phyloP scores from a whole-genome alignment of 805 yeast species.

The Monosporozyma servazzii region DNA sequence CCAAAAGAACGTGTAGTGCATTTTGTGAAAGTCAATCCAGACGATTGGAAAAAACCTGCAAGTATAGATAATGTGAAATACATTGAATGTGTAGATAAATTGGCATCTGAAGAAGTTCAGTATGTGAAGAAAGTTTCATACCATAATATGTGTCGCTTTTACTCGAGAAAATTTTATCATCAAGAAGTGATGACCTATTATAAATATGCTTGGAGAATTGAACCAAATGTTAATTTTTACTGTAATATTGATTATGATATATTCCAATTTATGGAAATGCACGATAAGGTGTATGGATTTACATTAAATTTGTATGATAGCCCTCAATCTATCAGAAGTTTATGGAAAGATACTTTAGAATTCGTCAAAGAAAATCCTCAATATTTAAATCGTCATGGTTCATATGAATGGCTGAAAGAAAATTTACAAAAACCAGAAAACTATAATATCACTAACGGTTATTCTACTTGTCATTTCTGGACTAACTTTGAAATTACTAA shows the following conservation, averaged over 20 bases:
- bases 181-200: conserved; percentile 56
- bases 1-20: conserved; percentile 34
- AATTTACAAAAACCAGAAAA: conserved; percentile 43
- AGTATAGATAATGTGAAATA: conserved; percentile 41
- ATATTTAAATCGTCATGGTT: conserved; percentile 42
- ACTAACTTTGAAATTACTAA: conserved; percentile 80
- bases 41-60: conserved; percentile 53
- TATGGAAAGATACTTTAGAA: conserved; percentile 64
- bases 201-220: conserved; percentile 90
- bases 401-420: conserved; percentile 56
- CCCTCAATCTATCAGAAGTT: conserved; percentile 58
- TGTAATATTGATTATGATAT: conserved; percentile 76
- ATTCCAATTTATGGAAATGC: conserved; percentile 71
- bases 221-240: conserved; percentile 65
- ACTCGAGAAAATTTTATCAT: conserved; percentile 74
- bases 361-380: conserved; percentile 55
- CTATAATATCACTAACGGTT: conserved; percentile 35
- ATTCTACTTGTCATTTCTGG: conserved; percentile 78
- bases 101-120: conserved; percentile 40
- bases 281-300: conserved; percentile 65
- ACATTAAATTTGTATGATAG: conserved; percentile 65
- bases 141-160: conserved; percentile 72
- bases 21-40: conserved; percentile 38
- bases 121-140: conserved; percentile 40
- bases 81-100: conserved; percentile 32